phyloP scores from a whole-genome alignment of 768 basidiomycete genomes.

The Xerocomellus amylosporus region DNA sequence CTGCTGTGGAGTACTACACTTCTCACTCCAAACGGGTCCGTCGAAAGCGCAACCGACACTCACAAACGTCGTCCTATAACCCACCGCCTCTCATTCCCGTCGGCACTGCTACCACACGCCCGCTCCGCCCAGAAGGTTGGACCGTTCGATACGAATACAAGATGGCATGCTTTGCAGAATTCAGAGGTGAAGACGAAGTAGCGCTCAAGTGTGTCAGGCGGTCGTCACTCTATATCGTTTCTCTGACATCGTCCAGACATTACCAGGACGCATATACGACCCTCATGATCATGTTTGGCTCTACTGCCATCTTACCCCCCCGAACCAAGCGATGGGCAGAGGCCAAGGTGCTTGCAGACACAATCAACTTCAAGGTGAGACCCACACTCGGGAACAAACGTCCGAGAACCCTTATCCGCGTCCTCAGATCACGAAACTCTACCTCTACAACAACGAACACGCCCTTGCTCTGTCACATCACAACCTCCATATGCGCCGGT shows the following conservation, averaged over 20 bases:
- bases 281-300: constrained; percentile 84
- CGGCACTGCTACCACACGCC: constrained; percentile 43
- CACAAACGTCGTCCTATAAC: constrained; percentile 53
- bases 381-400: background rate
- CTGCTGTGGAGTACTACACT: constrained; percentile 91
- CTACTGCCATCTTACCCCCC: constrained; percentile 80
- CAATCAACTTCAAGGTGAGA: constrained; percentile 82
- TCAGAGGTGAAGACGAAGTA: constrained; percentile 87
- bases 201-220: constrained; percentile 72
- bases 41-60: constrained; percentile 82
- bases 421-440: constrained; percentile 79
- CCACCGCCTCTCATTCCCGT: constrained; percentile 46
- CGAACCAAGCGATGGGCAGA: constrained; percentile 98
- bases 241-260: constrained; percentile 53
- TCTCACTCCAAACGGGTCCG: constrained; percentile 90
- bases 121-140: constrained; percentile 86
- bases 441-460: constrained; percentile 88
- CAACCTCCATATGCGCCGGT: constrained; percentile 79
- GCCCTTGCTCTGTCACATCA: constrained; percentile 78
- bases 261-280: constrained; percentile 91
- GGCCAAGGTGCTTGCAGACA: constrained; percentile 94
- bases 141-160: constrained; percentile 97
- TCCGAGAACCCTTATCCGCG: background rate
- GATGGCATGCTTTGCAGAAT: constrained; percentile 95
- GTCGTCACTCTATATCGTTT: constrained; percentile 1